Conservation (phyloP, 352 stramenopile genomes). For the Pythium apleroticum region DNA sequence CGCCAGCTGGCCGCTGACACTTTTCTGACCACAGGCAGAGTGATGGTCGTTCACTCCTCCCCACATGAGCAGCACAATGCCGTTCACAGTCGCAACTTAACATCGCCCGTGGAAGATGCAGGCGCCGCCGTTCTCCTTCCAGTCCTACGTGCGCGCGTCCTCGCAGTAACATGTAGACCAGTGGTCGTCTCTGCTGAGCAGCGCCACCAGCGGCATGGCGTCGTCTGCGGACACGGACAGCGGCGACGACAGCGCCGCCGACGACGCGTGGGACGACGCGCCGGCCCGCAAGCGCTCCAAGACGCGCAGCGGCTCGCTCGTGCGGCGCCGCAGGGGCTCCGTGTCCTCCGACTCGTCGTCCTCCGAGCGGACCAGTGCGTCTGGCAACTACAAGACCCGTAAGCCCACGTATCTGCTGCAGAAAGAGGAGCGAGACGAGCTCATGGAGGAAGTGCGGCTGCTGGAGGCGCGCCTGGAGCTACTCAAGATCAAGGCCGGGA, state of each 20-base stretch:
- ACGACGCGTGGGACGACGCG: neutral
- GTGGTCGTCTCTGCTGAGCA: neutral
- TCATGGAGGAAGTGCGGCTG: slow-evolving; percentile 15
- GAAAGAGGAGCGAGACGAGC: slow-evolving; percentile 23
- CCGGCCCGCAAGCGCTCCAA: slow-evolving; percentile 15
- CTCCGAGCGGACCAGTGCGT: neutral
- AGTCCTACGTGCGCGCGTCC: neutral
- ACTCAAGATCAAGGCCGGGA: slow-evolving; percentile 18
- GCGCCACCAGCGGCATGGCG: neutral
- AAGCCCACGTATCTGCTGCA: slow-evolving; percentile 16
- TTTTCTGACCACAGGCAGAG: neutral
- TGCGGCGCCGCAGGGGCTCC: slow-evolving; percentile 1
- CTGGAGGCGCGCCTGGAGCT: slow-evolving; percentile 21
- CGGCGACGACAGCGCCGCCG: neutral
- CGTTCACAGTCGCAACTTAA: neutral
- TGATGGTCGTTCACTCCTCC: neutral
- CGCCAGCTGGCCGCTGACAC: neutral
- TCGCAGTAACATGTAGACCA: neutral
- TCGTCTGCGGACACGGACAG: neutral
- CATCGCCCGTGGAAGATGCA: neutral
- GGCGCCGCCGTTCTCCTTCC: neutral
- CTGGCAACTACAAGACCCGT: neutral
- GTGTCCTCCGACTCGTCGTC: slow-evolving; percentile 7
- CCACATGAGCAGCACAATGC: neutral
- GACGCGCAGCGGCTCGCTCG: neutral